Evolutionary conservation across 2,329 filamentous ascomycete species (phyloP), one percentile per base, ranked within the genome.

Genomic region (Colletotrichum melonis): DNA sequence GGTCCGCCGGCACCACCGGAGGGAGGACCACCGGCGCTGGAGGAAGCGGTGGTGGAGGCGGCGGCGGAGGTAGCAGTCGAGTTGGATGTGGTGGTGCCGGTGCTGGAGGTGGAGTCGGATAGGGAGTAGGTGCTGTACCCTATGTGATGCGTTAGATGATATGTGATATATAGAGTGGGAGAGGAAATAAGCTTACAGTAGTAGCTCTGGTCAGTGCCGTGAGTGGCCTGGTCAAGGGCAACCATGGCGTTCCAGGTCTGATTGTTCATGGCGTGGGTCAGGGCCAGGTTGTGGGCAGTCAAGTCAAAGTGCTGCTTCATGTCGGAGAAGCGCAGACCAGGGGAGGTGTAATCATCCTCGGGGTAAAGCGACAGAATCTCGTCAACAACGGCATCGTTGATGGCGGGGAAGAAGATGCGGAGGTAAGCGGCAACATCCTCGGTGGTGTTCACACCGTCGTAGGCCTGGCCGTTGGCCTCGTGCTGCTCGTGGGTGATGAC

Each of bases 381-480:
- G 16, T 84, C 75, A 32, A 86, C 38, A 14, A 72, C 38, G 32
- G 58, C 73, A 22, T 74, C 65, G 32, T 63, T 52, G 19, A 77
- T 74, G 32, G 68, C 67, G 5, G 79, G 77, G 58, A 81, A 67
- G 8, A 73, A 63, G 35, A 63, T 64, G 11, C 76, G 76, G 5
- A 89, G 75, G 76, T 83, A 88, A 6, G 76, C 69, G 0, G 80
- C 68, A 14, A 90, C 81, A 42, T 81, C 80, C 1, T 78, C 78
- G n/a, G 83, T 80, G 0, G 84, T 86, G 5, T 78, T 81, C 59
- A 89, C 85, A 54, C 82, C 82, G 38, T 83, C 81, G 3, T 74
- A 73, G 14, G 81, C 76, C 5, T 84, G 86, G 80, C 90, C 88
- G 75, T 89, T 85, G 5, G 86, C 86, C 71, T 87, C 88, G 78